Conservation (phyloP, 257 asterid genomes). For the Eucommia ulmoides region DNA sequence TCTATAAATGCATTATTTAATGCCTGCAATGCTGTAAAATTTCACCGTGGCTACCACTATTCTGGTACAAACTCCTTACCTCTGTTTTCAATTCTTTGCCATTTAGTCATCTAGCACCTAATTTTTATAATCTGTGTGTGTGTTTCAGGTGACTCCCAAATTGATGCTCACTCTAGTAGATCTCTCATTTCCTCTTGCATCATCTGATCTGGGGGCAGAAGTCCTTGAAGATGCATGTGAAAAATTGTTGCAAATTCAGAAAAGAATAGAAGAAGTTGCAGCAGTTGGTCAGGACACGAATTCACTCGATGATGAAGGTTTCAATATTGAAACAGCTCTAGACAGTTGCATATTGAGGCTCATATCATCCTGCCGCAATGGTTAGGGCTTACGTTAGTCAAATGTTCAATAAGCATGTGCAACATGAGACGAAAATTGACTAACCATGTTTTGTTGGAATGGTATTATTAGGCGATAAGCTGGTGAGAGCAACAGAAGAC, state of each 20-base stretch:
- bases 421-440: too few species aligned
- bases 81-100: too few species aligned
- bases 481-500: conserved; percentile 85
- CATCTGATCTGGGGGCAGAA: conserved; percentile 95
- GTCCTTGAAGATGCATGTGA: conserved; percentile 67
- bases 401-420: too few species aligned
- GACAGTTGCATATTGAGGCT: conserved; percentile 93
- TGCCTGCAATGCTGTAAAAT: too few species aligned
- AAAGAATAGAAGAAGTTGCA: conserved; percentile 53
- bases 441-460: too few species aligned
- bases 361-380: conserved; percentile 83
- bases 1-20: too few species aligned
- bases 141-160: conserved; percentile 66
- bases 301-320: conserved; percentile 81
- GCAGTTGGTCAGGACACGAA: conserved; percentile 48
- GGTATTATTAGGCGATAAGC: conserved; percentile 66
- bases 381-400: too few species aligned
- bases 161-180: conserved; percentile 75
- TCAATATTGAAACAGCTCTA: conserved; percentile 60
- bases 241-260: conserved; percentile 41
- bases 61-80: too few species aligned
- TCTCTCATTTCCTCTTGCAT: conserved; percentile 83
- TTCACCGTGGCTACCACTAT: too few species aligned
- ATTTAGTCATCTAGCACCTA: too few species aligned
- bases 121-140: too few species aligned